Evolutionary conservation across 345 rosid genomes (phyloP).

Genomic region (Gossypium bickii): DNA sequence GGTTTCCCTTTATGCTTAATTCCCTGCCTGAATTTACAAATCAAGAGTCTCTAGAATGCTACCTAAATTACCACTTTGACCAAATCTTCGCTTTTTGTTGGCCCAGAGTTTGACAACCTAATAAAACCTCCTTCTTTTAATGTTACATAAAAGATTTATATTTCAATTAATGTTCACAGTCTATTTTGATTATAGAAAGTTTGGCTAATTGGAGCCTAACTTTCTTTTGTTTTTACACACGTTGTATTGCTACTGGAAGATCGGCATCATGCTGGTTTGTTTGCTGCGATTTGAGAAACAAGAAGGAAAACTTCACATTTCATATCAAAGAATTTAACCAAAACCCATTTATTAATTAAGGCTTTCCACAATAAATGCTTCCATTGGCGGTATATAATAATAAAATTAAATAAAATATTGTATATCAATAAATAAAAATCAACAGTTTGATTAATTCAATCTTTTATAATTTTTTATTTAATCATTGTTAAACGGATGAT

Average conservation of each 20-base stretch:
- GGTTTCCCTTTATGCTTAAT: conserved; percentile 1
- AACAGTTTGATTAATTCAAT: too few relatives aligned
- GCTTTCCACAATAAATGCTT: not conserved
- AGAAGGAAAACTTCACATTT: not conserved
- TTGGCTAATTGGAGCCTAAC: not conserved
- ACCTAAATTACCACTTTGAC: not conserved
- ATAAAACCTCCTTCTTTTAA: not conserved
- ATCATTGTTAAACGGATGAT: too few relatives aligned
- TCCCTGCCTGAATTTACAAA: not conserved
- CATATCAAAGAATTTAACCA: not conserved
- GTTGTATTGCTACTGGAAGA: not conserved
- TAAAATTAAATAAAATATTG: too few relatives aligned
- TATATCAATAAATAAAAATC: too few relatives aligned
- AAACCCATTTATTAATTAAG: not conserved
- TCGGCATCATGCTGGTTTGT: not conserved
- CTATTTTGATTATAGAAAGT: not conserved
- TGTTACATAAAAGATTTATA: not conserved
- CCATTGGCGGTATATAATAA: too few relatives aligned
- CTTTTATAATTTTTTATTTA: too few relatives aligned
- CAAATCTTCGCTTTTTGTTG: not conserved
- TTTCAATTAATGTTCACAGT: not conserved
- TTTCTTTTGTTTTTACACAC: not conserved
- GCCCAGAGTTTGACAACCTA: not conserved
- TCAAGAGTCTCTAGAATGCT: not conserved
- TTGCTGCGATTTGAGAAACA: not conserved